phyloP scores from a whole-genome alignment of 305 asterid species.

The Ilex paraguariensis region DNA sequence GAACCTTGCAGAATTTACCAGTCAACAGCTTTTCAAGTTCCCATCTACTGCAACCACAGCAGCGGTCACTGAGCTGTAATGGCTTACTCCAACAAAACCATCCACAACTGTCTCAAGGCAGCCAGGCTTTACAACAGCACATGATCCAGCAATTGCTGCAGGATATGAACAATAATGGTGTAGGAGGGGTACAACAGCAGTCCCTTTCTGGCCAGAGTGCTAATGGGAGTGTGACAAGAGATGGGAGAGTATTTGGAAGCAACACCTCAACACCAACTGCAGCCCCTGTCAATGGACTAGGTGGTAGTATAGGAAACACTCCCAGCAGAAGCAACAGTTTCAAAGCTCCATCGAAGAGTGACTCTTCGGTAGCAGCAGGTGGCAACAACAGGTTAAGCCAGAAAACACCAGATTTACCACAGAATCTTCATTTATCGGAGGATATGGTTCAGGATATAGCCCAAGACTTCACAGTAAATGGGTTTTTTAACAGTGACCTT shows the following conservation, averaged over 20 bases:
- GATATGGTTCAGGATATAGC: conserved; percentile 59
- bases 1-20: conserved; percentile 33
- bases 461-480: conserved; percentile 60
- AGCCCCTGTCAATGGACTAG: conserved; percentile 25
- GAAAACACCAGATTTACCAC: conserved; percentile 50
- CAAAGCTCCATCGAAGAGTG: conserved; percentile 46
- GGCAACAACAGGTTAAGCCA: conserved; percentile 40
- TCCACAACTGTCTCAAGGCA: conserved; percentile 31
- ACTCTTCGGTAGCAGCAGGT: conserved; percentile 30
- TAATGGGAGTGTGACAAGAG: conserved; percentile 37
- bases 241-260: conserved; percentile 33
- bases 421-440: conserved; percentile 49
- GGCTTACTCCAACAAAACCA: conserved; percentile 42
- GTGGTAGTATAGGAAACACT: conserved; percentile 24
- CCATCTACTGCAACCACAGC: conserved; percentile 36
- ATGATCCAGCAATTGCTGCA: conserved; percentile 74
- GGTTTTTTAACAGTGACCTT: conserved; percentile 60
- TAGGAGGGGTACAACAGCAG: conserved; percentile 32
- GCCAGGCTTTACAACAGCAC: conserved; percentile 67
- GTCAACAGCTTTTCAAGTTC: conserved; percentile 29
- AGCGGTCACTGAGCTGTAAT: conserved; percentile 25
- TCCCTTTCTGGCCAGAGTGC: conserved; percentile 32
- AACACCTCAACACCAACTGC: conserved; percentile 23
- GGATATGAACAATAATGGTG: conserved; percentile 45
- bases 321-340: conserved; percentile 67